Percentiles rank a stretch among this genome's conserved stretches.
Evolutionary conservation across 208 protist species (phyloP).

Genomic region (Trypanosomatidae sp.): DNA sequence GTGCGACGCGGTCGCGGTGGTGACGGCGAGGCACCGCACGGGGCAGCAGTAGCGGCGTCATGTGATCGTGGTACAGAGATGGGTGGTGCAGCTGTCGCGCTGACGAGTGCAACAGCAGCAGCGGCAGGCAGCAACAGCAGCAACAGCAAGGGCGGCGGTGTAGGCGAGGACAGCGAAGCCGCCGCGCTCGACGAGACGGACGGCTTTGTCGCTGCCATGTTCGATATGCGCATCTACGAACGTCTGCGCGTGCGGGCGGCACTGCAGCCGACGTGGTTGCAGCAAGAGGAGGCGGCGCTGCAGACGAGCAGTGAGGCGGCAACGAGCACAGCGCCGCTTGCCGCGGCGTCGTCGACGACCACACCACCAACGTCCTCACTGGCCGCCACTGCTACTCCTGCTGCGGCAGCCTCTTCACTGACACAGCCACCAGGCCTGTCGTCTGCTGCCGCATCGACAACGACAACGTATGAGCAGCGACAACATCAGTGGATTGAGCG

Average conservation of each 20-base stretch:
- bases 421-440: too few species aligned
- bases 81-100: too few species aligned
- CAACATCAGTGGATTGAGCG: constrained; percentile 9
- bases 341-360: neutral
- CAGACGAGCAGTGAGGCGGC: neutral
- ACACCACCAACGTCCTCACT: too few species aligned
- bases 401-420: too few species aligned
- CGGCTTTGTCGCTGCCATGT: constrained; percentile 58
- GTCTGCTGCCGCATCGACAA: too few species aligned
- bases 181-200: constrained; percentile 49
- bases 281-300: neutral
- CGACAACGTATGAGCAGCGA: too few species aligned
- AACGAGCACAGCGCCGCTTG: neutral
- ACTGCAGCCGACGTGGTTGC: constrained; percentile 4
- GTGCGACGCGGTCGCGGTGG: constrained; percentile 8
- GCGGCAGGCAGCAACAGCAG: too few species aligned
- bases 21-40: too few species aligned
- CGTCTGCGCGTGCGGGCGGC: constrained; percentile 30
- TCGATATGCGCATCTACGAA: constrained; percentile 65
- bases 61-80: too few species aligned
- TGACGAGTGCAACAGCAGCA: too few species aligned
- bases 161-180: neutral
- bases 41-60: too few species aligned
- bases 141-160: neutral
- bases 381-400: too few species aligned